Percentiles rank a stretch among this genome's conserved stretches.
These are phyloP conservation scores for Botrytis tulipae DNA, from an alignment of 2,329 filamentous ascomycete genomes.

Conservation along the genomic window DNA sequence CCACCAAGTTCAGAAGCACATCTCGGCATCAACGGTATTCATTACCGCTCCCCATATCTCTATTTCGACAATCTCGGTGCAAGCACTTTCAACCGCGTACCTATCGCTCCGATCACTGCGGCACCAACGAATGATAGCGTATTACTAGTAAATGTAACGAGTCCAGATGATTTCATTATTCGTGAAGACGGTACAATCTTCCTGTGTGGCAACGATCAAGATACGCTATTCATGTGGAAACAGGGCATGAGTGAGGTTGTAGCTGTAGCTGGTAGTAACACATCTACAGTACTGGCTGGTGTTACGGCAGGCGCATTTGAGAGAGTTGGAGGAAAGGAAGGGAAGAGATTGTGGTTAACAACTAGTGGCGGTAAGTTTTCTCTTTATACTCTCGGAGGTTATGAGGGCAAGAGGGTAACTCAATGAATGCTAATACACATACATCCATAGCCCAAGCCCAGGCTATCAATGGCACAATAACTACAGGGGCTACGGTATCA, in stretches of 20 bases:
- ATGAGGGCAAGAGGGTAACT: neutral
- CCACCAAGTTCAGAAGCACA: constrained; percentile 14
- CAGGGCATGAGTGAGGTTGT: neutral
- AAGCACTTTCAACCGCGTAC: constrained; percentile 5
- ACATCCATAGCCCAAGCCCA: neutral
- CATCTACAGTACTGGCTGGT: constrained; percentile 23
- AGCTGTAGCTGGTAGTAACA: constrained; percentile 22
- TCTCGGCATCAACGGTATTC: constrained; percentile 33
- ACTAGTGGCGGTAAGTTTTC: constrained; percentile 25
- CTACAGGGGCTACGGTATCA: neutral
- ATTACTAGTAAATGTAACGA: constrained; percentile 7
- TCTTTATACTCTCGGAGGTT: neutral
- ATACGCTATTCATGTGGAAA: constrained; percentile 19
- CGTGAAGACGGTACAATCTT: constrained; percentile 23
- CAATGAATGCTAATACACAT: neutral
- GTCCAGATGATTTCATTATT: constrained; percentile 25
- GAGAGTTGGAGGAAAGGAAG: constrained; percentile 2
- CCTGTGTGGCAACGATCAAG: constrained; percentile 19
- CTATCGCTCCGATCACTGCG: neutral
- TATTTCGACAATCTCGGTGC: constrained; percentile 34
- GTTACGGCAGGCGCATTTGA: constrained; percentile 27
- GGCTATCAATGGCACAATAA: neutral
- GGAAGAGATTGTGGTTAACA: constrained; percentile 23
- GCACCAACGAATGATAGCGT: neutral
- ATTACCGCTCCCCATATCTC: constrained; percentile 27